Conservation (phyloP, 305 asterid genomes). For the Solanum hybrid region DNA sequence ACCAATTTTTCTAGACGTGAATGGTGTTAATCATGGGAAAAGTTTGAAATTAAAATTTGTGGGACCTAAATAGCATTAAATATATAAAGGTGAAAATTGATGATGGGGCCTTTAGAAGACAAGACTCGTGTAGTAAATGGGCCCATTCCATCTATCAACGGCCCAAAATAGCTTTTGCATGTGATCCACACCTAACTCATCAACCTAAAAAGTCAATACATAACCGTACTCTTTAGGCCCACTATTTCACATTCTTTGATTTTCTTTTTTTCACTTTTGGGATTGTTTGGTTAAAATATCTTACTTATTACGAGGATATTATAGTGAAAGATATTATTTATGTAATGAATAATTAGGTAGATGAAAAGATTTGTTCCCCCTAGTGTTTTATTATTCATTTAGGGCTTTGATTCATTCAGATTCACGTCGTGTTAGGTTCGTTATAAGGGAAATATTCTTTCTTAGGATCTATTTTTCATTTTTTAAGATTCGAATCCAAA, state of each 20-base stretch:
- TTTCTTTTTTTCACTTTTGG: not conserved
- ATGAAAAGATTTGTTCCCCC: not conserved
- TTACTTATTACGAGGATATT: not conserved
- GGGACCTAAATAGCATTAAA: not conserved
- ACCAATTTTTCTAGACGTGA: not conserved
- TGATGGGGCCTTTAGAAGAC: constrained; percentile 16
- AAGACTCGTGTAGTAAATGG: constrained; percentile 30
- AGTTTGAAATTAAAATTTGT: not conserved
- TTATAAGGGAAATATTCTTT: not conserved
- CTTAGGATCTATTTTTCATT: not conserved
- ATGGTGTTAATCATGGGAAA: not conserved
- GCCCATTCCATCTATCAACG: constrained; percentile 7
- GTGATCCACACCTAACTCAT: constrained; percentile 39
- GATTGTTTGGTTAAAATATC: not conserved
- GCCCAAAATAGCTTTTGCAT: constrained; percentile 18
- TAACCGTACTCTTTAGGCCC: not conserved
- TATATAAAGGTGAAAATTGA: not conserved
- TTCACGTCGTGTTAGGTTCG: not conserved
- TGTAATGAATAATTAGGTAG: too few species aligned
- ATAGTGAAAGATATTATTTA: not conserved
- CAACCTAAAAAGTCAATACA: constrained; percentile 22
- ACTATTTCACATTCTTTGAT: not conserved
- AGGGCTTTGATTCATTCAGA: not conserved
- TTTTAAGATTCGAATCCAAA: not conserved
- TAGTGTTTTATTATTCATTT: not conserved